Conservation (phyloP, 305 asterid species). For the Petunia hybrid region DNA sequence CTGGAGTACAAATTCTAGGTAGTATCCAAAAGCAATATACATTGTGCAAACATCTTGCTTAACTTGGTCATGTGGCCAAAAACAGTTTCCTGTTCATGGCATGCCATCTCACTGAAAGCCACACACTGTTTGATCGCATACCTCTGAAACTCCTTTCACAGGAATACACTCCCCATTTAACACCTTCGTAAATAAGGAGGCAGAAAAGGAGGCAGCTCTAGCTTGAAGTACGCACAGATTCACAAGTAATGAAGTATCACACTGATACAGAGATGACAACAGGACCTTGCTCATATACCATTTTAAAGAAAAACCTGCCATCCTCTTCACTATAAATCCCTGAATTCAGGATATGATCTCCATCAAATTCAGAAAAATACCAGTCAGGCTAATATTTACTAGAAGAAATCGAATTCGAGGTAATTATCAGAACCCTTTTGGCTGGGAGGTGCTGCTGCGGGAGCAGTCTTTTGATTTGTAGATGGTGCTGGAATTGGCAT, state of each 20-base stretch:
- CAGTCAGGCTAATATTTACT: conserved; percentile 35
- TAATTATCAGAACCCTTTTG: conserved; percentile 62
- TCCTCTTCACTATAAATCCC: conserved; percentile 37
- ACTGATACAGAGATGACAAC: conserved; percentile 31
- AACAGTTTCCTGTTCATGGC: conserved; percentile 38
- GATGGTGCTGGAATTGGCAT: conserved; percentile 54
- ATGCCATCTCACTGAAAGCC: conserved; percentile 32
- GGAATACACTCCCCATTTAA: conserved; percentile 17
- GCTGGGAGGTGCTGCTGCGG: conserved; percentile 43
- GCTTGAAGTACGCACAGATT: conserved; percentile 6
- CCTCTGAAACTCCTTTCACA: neutral
- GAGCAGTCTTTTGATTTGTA: conserved; percentile 50
- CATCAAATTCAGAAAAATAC: conserved; percentile 39
- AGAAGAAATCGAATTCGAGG: conserved; percentile 89
- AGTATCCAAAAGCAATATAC: conserved; percentile 42
- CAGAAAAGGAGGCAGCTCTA: conserved; percentile 16
- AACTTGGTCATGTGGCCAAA: conserved; percentile 33
- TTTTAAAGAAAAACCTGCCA: conserved; percentile 22
- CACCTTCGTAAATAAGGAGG: conserved; percentile 1
- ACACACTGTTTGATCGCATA: conserved; percentile 32
- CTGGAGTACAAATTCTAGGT: conserved; percentile 37
- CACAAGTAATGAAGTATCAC: conserved; percentile 5
- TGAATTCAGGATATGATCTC: conserved; percentile 35
- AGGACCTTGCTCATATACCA: conserved; percentile 32
- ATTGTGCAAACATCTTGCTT: conserved; percentile 35